These are phyloP conservation scores for Trichophaea hybrida DNA, from an alignment of 2,329 filamentous ascomycete species.

Conservation along the genomic window DNA sequence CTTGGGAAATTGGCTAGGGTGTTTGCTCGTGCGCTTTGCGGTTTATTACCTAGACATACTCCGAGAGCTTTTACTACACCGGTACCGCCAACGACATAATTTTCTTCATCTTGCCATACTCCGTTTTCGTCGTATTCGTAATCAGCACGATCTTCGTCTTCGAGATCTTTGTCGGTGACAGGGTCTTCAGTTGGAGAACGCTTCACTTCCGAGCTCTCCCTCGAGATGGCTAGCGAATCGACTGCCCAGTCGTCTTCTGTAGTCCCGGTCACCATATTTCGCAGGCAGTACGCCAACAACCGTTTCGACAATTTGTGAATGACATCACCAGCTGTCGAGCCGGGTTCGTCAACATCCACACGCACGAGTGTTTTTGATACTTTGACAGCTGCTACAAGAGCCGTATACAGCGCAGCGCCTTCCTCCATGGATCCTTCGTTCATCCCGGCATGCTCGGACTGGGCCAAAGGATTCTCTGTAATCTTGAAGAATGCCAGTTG, in stretches of 20 bases:
- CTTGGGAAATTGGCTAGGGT: conserved; percentile 39
- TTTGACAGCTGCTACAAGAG: conserved; percentile 72
- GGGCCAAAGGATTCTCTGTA: conserved; percentile 51
- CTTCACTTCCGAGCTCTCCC: not conserved
- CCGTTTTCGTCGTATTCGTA: conserved; percentile 48
- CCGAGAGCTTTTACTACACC: conserved; percentile 88
- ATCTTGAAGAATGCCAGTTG: conserved; percentile 76
- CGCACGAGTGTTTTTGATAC: conserved; percentile 73
- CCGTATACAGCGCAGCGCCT: conserved; percentile 84
- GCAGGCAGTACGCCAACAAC: conserved; percentile 83
- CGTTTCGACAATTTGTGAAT: conserved; percentile 86
- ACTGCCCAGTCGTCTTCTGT: conserved; percentile 37
- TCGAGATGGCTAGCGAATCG: conserved; percentile 32
- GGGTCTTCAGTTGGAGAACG: conserved; percentile 27
- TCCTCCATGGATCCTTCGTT: conserved; percentile 71
- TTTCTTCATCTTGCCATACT: conserved; percentile 65
- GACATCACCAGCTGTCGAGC: conserved; percentile 66
- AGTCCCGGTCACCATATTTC: conserved; percentile 72
- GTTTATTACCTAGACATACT: conserved; percentile 74
- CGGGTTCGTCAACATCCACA: conserved; percentile 81
- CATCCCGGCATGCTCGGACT: conserved; percentile 46
- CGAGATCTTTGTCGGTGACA: conserved; percentile 40
- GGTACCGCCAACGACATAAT: conserved; percentile 91
- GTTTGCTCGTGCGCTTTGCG: conserved; percentile 33
- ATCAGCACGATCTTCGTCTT: conserved; percentile 28